Evolutionary conservation across 768 basidiomycete genomes (phyloP), one percentile per base, ranked within the genome.

Genomic region (Pseudohyphozyma bogoriensis): DNA sequence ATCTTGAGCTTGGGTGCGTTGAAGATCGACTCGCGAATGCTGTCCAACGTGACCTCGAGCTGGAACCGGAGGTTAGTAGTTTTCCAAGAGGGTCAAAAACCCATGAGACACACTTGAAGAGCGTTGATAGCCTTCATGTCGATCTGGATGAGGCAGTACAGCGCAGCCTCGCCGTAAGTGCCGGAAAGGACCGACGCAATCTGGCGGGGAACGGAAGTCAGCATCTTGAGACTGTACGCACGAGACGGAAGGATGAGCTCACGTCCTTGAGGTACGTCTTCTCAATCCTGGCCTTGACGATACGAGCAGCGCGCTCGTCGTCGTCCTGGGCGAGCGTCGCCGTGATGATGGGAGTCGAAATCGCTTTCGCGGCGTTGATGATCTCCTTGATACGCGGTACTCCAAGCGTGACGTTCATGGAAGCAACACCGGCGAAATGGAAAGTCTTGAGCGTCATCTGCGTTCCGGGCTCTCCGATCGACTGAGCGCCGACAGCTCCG

Each of bases 341-440:
- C 63, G 92, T 92, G 73, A 99, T 99, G 73, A 99, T 96, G 5
- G 95, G 95, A 0, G 95, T 99, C 71, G 86, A 91, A 75, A 99
- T 97, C 40, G 79, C 75, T 73, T 95, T 99, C n/a, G 95, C 89
- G 3, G 91, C 95, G 69, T 97, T 99, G 78, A 99, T 99, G 67
- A 99, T 97, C 75, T 99, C 95, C 74, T 97, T 97, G 76, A 99
- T 97, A 70, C 95, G 93, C 4, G 95, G 95, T n/a, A 97, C 95
- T 75, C 95, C 95, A 39, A 97, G 82, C 0, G 95, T 99, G 64
- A 99, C 90, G 76, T 96, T 97, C 95, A 97, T 99, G 39, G 92
- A 93, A 11, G 95, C 95, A 64, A 99, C 93, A 77, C 95, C 95
- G 69, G 95, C 95, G 75, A 97, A 99, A 79, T 99, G 95, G 83